These are phyloP conservation scores for Pyrus pyrifolia DNA, from an alignment of 306 rosid genomes.

Conservation along the genomic window DNA sequence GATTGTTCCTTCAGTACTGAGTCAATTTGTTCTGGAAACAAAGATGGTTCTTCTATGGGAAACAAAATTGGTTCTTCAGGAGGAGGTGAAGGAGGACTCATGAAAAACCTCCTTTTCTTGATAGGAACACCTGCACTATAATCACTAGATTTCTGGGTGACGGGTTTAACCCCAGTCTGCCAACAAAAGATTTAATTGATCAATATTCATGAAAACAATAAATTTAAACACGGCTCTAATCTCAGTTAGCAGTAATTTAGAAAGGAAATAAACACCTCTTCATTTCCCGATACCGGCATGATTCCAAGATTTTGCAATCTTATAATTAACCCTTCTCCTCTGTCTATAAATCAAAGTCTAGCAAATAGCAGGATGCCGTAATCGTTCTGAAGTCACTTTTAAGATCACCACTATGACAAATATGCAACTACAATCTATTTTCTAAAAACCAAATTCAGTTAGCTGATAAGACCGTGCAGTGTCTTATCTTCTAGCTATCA, in stretches of 20 bases:
- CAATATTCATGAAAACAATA: slow-evolving; percentile 44
- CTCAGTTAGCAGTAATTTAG: slow-evolving; percentile 51
- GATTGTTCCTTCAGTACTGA: slow-evolving; percentile 32
- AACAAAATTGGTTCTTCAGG: slow-evolving; percentile 42
- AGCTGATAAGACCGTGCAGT: neutral
- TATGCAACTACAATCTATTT: slow-evolving; percentile 12
- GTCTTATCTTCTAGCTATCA: slow-evolving; percentile 3
- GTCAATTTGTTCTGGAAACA: slow-evolving; percentile 30
- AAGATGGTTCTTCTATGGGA: slow-evolving; percentile 43
- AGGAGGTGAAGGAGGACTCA: slow-evolving; percentile 50
- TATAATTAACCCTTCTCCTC: slow-evolving; percentile 21
- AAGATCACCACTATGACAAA: slow-evolving; percentile 5
- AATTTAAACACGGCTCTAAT: slow-evolving; percentile 35
- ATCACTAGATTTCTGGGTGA: slow-evolving; percentile 56
- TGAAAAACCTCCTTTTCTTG: slow-evolving; percentile 83
- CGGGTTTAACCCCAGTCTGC: slow-evolving; percentile 79
- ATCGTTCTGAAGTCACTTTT: neutral
- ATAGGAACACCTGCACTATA: slow-evolving; percentile 88
- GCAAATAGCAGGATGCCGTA: slow-evolving; percentile 22
- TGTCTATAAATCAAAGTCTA: slow-evolving; percentile 16
- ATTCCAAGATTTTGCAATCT: slow-evolving; percentile 41
- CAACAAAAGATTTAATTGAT: slow-evolving; percentile 63
- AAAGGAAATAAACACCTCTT: slow-evolving; percentile 80
- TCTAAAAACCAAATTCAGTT: slow-evolving; percentile 10
- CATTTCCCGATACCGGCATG: slow-evolving; percentile 78